Percentiles rank a stretch among this genome's conserved stretches.
Conservation (phyloP, 2,329 filamentous ascomycete species). For the Karstenula rhodostoma region DNA sequence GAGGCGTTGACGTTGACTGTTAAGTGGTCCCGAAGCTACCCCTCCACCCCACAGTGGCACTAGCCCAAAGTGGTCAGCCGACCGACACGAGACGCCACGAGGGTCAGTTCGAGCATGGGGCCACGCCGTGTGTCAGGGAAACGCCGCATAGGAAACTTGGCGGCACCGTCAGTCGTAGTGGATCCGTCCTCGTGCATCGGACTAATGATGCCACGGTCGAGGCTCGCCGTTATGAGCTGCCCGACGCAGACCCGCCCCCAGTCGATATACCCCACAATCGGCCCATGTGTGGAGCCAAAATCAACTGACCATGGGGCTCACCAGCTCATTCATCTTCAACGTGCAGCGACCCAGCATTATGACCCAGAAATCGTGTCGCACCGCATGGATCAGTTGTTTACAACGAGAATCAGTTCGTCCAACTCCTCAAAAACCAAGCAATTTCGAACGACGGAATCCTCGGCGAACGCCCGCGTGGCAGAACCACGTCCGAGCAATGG, state of each 20-base stretch:
- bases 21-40: constrained; percentile 4
- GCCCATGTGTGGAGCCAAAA: not conserved
- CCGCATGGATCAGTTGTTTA: not conserved
- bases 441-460: not conserved
- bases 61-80: constrained; percentile 6
- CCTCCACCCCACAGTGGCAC: constrained; percentile 4
- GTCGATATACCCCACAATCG: constrained; percentile 6
- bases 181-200: constrained; percentile 22
- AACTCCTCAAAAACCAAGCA: not conserved
- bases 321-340: not conserved
- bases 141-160: constrained; percentile 1
- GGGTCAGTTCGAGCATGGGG: constrained; percentile 8
- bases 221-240: constrained; percentile 6
- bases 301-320: not conserved
- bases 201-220: constrained; percentile 24
- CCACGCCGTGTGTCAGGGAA: constrained; percentile 14
- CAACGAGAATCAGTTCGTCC: not conserved
- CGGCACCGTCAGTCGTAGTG: constrained; percentile 4
- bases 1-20: not conserved
- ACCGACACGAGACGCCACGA: not conserved
- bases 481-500: not conserved
- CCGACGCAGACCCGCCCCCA: not conserved
- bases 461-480: not conserved
- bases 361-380: not conserved
- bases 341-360: not conserved